Evolutionary conservation across 1,139 yeast genomes (phyloP), one percentile per base, ranked within the genome.

Genomic region (Candida tropicalis): DNA sequence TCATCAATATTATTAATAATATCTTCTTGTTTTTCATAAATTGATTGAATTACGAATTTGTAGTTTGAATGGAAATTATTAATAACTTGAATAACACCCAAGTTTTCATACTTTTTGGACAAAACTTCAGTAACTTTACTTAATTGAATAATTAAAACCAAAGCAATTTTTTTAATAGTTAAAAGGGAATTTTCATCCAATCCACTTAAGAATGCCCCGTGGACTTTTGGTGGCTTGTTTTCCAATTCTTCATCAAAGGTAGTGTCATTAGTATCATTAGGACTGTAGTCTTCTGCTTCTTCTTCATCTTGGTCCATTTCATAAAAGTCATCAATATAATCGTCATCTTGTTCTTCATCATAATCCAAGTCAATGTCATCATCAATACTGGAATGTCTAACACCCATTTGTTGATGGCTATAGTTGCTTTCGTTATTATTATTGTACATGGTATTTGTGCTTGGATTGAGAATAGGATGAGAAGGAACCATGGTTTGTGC

Each of bases 71-170:
- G 65, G 54, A 68, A 69, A 48, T 68, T 69, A 41, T 60, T 58
- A 22, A 69, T 55, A 4, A 71, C 72, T 40, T 68, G 75, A 28
- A 69, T 63, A 7, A 70, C 77, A 2, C 78, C 77, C 35, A 70
- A 58, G 8, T 55, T 59, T 42, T 75, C 70, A 55, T 81, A 79
- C 56, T 82, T 82, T 49, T 76, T 77, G 25, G 75, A 62, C 35
- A 81, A 62, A 3, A 80, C 82, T 44, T 81, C 84, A 3, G 85
- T 77, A 24, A 79, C 76, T 42, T 68, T 66, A 41, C 70, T 56
- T 36, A 80, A 65, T 33, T 75, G 74, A 41, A 70, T 63, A 36
- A 77, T 59, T 45, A 82, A 62, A 65, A 77, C 63, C 20, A 79
- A 52, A 3, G 78, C 65, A 23, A 79, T 60, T 46, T 70, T 70